Evolutionary conservation across 2,329 filamentous ascomycete species (phyloP).

Genomic region (Stagonosporopsis cucurbitacearum): DNA sequence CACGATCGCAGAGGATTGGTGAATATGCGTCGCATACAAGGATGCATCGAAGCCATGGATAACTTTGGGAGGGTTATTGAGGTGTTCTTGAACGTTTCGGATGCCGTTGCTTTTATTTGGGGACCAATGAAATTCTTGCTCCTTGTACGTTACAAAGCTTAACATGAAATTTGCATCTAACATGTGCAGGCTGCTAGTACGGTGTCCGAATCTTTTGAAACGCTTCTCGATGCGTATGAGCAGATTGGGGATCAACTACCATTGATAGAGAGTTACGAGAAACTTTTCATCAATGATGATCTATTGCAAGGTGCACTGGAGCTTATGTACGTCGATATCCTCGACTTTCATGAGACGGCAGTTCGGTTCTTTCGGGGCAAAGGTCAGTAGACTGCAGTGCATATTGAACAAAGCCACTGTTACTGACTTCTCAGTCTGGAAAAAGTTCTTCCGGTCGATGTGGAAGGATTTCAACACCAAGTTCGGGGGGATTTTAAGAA

Average conservation of each 20-base stretch:
- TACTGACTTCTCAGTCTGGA: conserved; percentile 24
- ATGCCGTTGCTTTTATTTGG: conserved; percentile 44
- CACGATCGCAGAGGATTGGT: conserved; percentile 21
- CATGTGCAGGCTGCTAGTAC: conserved; percentile 35
- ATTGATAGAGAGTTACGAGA: conserved; percentile 42
- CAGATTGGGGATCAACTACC: conserved; percentile 50
- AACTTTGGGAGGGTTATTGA: conserved; percentile 49
- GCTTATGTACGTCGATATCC: conserved; percentile 49
- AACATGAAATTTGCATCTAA: background rate
- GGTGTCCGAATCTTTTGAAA: conserved; percentile 46
- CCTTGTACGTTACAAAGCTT: conserved; percentile 19
- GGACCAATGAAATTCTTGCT: conserved; percentile 50
- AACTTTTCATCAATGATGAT: conserved; percentile 35
- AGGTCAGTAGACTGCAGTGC: conserved; percentile 7
- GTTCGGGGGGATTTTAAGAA: conserved; percentile 38
- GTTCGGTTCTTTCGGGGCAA: conserved; percentile 36
- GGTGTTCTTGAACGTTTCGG: conserved; percentile 43
- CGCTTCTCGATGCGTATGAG: conserved; percentile 49
- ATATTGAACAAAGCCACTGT: background rate
- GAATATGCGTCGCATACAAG: conserved; percentile 27
- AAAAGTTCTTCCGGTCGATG: conserved; percentile 28
- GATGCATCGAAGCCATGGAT: conserved; percentile 45
- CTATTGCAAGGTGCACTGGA: conserved; percentile 43
- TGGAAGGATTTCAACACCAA: conserved; percentile 40
- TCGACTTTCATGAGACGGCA: conserved; percentile 49